Evolutionary conservation across 306 rosid species (phyloP).

Genomic region (Lathyrus sativus): DNA sequence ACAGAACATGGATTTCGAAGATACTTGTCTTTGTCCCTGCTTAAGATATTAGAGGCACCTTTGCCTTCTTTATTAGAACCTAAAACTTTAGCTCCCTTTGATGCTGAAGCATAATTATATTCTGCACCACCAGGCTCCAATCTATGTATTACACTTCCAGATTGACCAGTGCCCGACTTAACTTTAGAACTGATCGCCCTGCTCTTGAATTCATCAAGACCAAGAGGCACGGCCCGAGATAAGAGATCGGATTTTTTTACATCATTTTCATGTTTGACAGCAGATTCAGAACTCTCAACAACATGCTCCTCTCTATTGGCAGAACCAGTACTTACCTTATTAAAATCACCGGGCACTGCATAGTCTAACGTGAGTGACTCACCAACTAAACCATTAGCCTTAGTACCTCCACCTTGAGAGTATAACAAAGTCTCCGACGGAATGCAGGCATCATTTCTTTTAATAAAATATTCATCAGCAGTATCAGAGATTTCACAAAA

Average conservation of each 20-base stretch:
- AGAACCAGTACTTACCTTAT: conserved; percentile 29
- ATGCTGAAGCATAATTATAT: conserved; percentile 89
- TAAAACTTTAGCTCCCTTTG: conserved; percentile 99
- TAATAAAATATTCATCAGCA: conserved; percentile 24
- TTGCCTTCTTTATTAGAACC: conserved; percentile 95
- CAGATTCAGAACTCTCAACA: conserved; percentile 43
- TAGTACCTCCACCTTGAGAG: conserved; percentile 38
- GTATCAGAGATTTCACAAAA: conserved; percentile 40
- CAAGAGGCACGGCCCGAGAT: conserved; percentile 63
- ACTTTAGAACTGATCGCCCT: conserved; percentile 65
- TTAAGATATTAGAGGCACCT: conserved; percentile 88
- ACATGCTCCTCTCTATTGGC: conserved; percentile 43
- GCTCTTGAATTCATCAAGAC: conserved; percentile 97
- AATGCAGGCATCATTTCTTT: conserved; percentile 33
- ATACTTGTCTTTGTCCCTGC: conserved; percentile 85
- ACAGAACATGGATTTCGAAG: conserved; percentile 95
- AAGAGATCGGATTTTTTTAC: conserved; percentile 52
- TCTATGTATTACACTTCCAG: conserved; percentile 70
- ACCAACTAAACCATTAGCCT: conserved; percentile 35
- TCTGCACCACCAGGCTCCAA: conserved; percentile 88
- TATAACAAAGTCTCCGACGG: conserved; percentile 39
- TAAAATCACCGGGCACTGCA: conserved; percentile 36
- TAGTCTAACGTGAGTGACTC: conserved; percentile 40
- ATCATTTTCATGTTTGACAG: conserved; percentile 55
- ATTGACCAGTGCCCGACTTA: conserved; percentile 56